phyloP scores from a whole-genome alignment of 345 rosid species.

The Citrus cavaleriei region DNA sequence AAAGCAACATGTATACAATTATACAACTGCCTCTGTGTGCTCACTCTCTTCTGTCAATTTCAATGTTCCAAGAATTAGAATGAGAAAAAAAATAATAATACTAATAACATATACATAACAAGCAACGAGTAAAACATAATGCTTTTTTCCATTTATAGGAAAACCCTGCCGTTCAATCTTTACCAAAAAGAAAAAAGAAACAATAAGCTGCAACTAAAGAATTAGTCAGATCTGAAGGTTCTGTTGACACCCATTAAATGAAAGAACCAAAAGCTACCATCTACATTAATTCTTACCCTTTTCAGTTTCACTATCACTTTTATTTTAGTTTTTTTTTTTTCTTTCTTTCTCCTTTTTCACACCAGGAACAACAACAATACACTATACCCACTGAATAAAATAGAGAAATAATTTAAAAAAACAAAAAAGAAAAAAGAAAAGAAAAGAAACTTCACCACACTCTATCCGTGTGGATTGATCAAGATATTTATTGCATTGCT shows the following conservation, averaged over 20 bases:
- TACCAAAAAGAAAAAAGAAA: neutral
- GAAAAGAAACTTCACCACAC: neutral
- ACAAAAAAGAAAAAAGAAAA: neutral
- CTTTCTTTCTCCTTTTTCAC: neutral
- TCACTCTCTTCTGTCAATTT: conserved; percentile 99
- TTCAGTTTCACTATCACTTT: neutral
- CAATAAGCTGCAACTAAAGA: neutral
- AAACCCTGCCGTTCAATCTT: neutral
- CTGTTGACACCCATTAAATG: conserved; percentile 29
- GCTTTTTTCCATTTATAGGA: conserved; percentile 17
- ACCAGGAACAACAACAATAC: neutral
- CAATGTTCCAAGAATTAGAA: conserved; percentile 30
- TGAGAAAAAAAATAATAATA: neutral
- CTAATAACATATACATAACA: too few relatives aligned
- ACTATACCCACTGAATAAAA: neutral
- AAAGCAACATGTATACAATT: conserved; percentile 57
- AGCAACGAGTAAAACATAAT: neutral
- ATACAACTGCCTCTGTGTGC: conserved; percentile 88
- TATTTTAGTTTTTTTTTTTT: conserved; percentile 30
- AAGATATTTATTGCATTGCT: neutral
- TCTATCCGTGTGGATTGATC: neutral
- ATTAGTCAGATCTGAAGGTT: conserved; percentile 53
- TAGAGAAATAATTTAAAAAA: neutral
- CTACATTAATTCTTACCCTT: conserved; percentile 14
- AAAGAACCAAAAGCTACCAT: conserved; percentile 21